Evolutionary conservation across 2,329 filamentous ascomycete genomes (phyloP).

Genomic region (Arthrobotrys sphaeroides): DNA sequence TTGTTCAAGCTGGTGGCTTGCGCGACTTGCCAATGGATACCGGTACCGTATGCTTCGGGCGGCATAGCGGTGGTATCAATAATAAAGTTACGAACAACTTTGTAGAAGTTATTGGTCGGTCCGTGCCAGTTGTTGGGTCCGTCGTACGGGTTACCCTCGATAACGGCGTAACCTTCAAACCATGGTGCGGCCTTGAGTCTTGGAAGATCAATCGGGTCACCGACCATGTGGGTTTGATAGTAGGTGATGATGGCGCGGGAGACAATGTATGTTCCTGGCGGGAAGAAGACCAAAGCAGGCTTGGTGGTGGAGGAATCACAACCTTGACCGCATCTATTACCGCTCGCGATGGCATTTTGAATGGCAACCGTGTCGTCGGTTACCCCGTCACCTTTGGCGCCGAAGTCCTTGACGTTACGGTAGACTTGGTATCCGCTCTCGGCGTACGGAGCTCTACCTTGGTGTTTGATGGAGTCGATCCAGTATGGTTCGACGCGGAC

Average conservation of each 20-base stretch:
- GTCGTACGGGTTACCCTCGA: constrained; percentile 88
- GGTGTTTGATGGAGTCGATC: constrained; percentile 34
- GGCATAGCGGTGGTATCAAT: constrained; percentile 79
- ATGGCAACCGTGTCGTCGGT: constrained; percentile 90
- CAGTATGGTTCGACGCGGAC: constrained; percentile 24
- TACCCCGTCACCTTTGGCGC: constrained; percentile 43
- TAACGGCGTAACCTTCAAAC: constrained; percentile 86
- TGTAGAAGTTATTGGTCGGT: constrained; percentile 85
- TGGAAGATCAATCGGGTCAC: constrained; percentile 68
- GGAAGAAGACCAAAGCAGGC: constrained; percentile 89
- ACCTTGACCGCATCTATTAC: constrained; percentile 78
- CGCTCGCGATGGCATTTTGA: constrained; percentile 74
- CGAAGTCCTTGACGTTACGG: constrained; percentile 49
- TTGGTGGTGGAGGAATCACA: constrained; percentile 84
- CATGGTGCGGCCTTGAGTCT: constrained; percentile 76
- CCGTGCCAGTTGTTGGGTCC: constrained; percentile 74
- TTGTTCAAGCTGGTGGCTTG: constrained; percentile 71
- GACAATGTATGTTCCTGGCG: constrained; percentile 83
- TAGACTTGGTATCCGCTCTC: constrained; percentile 38
- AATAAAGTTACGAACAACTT: constrained; percentile 81
- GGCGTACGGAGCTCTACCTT: constrained; percentile 41
- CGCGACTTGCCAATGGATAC: constrained; percentile 75
- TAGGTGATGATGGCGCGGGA: constrained; percentile 80
- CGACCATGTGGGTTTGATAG: constrained; percentile 94
- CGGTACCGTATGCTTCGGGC: constrained; percentile 57